A percentile compares a stretch with the other conserved stretches of the same genome.
phyloP scores from a whole-genome alignment of 1,284 basidiomycete genomes.

The Phaffia rhodozyma region DNA sequence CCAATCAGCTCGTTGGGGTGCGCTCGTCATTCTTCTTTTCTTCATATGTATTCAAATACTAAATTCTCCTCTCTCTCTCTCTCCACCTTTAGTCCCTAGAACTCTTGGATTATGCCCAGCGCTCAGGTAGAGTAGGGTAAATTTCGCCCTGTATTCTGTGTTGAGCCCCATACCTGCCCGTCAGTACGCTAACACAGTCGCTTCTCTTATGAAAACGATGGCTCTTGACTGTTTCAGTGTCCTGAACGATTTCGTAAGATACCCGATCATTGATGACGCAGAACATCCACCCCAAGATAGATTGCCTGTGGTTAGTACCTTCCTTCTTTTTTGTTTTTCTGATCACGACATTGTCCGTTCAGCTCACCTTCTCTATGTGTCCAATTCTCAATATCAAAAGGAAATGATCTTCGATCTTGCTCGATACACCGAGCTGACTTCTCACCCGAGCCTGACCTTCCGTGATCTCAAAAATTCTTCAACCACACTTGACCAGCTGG shows the following conservation, averaged over 20 bases:
- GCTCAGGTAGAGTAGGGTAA: neutral
- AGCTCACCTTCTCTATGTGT: neutral
- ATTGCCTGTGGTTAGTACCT: no score
- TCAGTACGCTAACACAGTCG: no score
- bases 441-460: neutral
- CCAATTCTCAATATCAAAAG: neutral
- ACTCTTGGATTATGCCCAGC: neutral
- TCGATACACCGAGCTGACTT: neutral
- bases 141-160: no score
- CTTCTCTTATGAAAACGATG: no score
- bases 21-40: neutral
- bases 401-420: slow-evolving; percentile 4
- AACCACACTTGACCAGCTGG: neutral
- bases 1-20: slow-evolving; percentile 1
- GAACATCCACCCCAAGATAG: no score
- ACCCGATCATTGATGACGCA: neutral
- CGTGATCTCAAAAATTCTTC: neutral
- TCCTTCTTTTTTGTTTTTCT: no score
- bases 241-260: neutral
- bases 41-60: neutral
- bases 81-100: neutral
- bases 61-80: neutral
- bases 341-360: no score
- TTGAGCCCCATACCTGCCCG: no score
- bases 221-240: neutral